phyloP scores from a whole-genome alignment of 169 alveolate species.

The Babesia caballi region DNA sequence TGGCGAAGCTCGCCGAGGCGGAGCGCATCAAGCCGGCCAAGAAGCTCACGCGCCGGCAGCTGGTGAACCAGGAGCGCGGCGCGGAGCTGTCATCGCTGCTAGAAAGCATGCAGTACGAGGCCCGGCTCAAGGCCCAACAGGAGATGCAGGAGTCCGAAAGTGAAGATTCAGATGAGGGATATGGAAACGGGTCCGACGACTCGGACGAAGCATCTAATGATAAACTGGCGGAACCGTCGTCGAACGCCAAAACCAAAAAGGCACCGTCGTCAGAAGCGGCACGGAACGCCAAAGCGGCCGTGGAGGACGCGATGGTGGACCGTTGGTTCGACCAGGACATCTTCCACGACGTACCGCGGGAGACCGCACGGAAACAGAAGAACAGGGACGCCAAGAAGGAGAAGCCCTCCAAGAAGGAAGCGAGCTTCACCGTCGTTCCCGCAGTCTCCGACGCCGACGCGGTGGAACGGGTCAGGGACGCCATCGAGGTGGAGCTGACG shows the following conservation, averaged over 20 bases:
- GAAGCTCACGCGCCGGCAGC: slow-evolving; percentile 47
- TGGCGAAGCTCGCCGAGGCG: slow-evolving; percentile 34
- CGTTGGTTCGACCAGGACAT: slow-evolving; percentile 74
- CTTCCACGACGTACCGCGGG: slow-evolving; percentile 58
- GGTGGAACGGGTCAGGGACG: slow-evolving; percentile 25
- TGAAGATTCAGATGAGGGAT: neutral
- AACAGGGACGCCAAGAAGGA: neutral
- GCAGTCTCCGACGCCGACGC: slow-evolving; percentile 58
- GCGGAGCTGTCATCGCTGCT: slow-evolving; percentile 33
- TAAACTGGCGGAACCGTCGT: neutral
- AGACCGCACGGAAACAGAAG: slow-evolving; percentile 29
- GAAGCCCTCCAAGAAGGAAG: slow-evolving; percentile 33
- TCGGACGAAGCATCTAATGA: neutral
- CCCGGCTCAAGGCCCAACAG: slow-evolving; percentile 25
- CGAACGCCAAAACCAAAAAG: neutral
- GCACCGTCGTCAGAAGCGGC: neutral
- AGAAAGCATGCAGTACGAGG: slow-evolving; percentile 44
- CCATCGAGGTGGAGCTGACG: slow-evolving; percentile 27
- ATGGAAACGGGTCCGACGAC: neutral
- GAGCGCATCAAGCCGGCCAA: neutral
- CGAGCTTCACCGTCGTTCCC: slow-evolving; percentile 32
- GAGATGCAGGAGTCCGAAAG: slow-evolving; percentile 24
- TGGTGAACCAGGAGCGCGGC: slow-evolving; percentile 29
- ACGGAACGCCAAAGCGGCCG: neutral
- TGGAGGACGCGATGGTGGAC: slow-evolving; percentile 57